phyloP scores from a whole-genome alignment of 192 early-diverging fungal species.

The Mortierella claussenii region DNA sequence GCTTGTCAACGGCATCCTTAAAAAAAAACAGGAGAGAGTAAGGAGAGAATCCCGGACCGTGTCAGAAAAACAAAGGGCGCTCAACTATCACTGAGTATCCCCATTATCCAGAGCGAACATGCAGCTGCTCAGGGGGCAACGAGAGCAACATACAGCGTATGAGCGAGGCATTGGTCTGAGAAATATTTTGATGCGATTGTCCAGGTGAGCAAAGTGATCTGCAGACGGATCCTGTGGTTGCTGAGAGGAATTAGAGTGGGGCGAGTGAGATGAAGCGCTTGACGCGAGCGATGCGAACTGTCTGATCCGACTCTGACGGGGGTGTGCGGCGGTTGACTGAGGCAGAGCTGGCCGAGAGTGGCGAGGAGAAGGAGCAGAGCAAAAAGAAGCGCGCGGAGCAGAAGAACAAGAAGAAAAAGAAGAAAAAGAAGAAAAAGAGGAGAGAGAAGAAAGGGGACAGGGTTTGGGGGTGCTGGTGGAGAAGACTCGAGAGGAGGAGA shows the following conservation, averaged over 20 bases:
- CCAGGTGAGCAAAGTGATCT: not conserved
- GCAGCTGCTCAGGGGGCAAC: too few relatives aligned
- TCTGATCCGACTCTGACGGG: too few relatives aligned
- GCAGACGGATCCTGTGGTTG: not conserved
- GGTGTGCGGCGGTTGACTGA: too few relatives aligned
- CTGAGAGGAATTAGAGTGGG: not conserved
- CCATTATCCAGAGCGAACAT: too few relatives aligned
- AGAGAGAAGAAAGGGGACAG: not conserved
- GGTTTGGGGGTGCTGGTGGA: not conserved
- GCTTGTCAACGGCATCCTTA: slow-evolving; percentile 79
- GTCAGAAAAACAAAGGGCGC: too few relatives aligned
- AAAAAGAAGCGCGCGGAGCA: not conserved
- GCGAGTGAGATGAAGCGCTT: not conserved
- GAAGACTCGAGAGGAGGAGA: not conserved
- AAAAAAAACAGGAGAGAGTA: not conserved
- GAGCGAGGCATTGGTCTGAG: slow-evolving; percentile 48
- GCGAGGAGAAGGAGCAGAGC: too few relatives aligned
- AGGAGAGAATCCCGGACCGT: too few relatives aligned
- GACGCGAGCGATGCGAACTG: not conserved
- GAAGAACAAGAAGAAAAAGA: slow-evolving; percentile 3
- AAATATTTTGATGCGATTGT: slow-evolving; percentile 39
- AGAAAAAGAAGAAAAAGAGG: slow-evolving; percentile 4
- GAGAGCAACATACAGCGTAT: slow-evolving; percentile 43
- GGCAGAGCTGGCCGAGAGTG: too few relatives aligned
- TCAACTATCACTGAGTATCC: too few relatives aligned